Evolutionary conservation across 176 grass and related monocot genomes (phyloP).

Genomic region (Oryza meyeriana): DNA sequence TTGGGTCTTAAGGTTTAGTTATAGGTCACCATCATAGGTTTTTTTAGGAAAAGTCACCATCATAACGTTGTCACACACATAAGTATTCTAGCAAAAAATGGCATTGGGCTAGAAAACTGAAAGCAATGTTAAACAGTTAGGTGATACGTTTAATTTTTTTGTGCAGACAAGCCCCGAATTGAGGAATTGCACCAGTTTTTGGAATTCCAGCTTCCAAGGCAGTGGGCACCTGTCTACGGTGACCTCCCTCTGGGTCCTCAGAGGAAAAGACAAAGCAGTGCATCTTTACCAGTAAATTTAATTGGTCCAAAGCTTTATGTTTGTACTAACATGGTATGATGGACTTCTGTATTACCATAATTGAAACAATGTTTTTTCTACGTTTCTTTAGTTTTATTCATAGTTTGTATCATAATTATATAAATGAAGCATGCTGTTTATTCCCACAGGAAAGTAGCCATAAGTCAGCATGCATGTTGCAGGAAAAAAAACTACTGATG

Average conservation of each 20-base stretch:
- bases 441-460: neutral
- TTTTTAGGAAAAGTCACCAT: neutral
- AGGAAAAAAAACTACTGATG: neutral
- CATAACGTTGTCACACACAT: neutral
- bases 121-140: neutral
- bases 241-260: constrained; percentile 94
- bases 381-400: constrained; percentile 1
- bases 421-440: neutral
- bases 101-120: neutral
- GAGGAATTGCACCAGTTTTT: constrained; percentile 94
- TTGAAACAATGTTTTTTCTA: constrained; percentile 4
- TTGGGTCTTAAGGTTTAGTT: neutral
- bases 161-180: constrained; percentile 84
- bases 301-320: no score
- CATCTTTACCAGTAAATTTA: constrained; percentile 87
- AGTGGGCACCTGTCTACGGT: constrained; percentile 94
- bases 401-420: neutral
- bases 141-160: constrained; percentile 33
- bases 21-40: neutral
- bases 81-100: neutral
- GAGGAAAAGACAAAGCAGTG: constrained; percentile 68
- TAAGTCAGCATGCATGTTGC: neutral
- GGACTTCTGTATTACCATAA: neutral
- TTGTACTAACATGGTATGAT: constrained; percentile 80
- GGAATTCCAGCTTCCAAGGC: constrained; percentile 96